phyloP scores from a whole-genome alignment of 1,284 basidiomycete species.

The Cryptococcus sp. region DNA sequence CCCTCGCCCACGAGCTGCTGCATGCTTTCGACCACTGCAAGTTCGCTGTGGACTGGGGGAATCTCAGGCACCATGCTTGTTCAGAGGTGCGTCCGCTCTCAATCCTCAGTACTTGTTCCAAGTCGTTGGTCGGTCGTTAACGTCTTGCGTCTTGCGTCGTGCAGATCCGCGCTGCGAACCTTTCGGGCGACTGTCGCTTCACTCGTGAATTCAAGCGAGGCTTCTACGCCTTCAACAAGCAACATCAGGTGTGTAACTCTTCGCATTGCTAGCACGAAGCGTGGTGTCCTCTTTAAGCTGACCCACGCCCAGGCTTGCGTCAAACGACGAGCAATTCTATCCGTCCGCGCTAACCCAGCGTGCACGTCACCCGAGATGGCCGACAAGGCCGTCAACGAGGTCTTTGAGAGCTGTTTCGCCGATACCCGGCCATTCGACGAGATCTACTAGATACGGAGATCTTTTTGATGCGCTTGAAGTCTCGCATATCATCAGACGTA shows the following conservation, averaged over 20 bases:
- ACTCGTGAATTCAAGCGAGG: slow-evolving; percentile 72
- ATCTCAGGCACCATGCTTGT: slow-evolving; percentile 91
- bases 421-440: slow-evolving; percentile 98
- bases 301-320: slow-evolving; percentile 70
- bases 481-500: no score
- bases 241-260: slow-evolving; percentile 76
- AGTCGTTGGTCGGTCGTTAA: background rate
- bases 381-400: slow-evolving; percentile 88
- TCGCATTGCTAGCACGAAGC: no score
- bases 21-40: slow-evolving; percentile 94
- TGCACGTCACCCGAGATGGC: slow-evolving; percentile 76
- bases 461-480: no score
- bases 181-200: slow-evolving; percentile 89
- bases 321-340: slow-evolving; percentile 78
- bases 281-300: background rate
- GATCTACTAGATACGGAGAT: slow-evolving; percentile 57
- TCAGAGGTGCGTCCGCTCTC: slow-evolving; percentile 69
- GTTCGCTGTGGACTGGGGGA: slow-evolving; percentile 89
- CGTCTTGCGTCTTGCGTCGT: background rate
- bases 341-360: slow-evolving; percentile 76
- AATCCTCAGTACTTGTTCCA: background rate
- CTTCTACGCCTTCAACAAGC: slow-evolving; percentile 80
- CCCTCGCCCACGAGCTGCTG: slow-evolving; percentile 89
- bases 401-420: slow-evolving; percentile 92
- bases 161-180: slow-evolving; percentile 89